Percentiles rank a stretch among this genome's conserved stretches.
Evolutionary conservation across 1,284 basidiomycete genomes (phyloP).

Genomic region (Trametes sp.): DNA sequence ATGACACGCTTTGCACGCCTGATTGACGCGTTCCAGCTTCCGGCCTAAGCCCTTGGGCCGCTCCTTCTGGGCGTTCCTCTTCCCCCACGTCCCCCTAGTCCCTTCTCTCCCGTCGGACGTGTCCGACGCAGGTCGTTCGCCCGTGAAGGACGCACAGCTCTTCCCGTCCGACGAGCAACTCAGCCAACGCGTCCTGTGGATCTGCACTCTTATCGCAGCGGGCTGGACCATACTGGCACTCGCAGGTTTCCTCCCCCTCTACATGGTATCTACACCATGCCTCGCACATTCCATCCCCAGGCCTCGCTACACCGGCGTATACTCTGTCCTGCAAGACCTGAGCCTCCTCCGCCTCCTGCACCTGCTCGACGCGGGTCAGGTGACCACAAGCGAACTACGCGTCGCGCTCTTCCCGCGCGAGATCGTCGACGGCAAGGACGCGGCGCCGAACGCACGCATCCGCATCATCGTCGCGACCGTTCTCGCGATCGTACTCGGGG

Average conservation of each 20-base stretch:
- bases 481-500: slow-evolving; percentile 62
- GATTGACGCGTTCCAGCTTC: slow-evolving; percentile 49
- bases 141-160: slow-evolving; percentile 55
- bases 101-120: slow-evolving; percentile 64
- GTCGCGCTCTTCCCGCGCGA: slow-evolving; percentile 33
- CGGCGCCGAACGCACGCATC: slow-evolving; percentile 56
- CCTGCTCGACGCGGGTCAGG: slow-evolving; percentile 59
- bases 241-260: slow-evolving; percentile 72
- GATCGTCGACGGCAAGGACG: slow-evolving; percentile 46
- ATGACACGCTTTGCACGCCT: neutral
- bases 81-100: slow-evolving; percentile 71
- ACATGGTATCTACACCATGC: slow-evolving; percentile 74
- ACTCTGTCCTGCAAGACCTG: slow-evolving; percentile 76
- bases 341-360: slow-evolving; percentile 75
- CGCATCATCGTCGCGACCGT: slow-evolving; percentile 74
- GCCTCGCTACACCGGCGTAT: slow-evolving; percentile 61
- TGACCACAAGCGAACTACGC: slow-evolving; percentile 39
- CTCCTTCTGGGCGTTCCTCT: slow-evolving; percentile 70
- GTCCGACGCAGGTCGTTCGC: slow-evolving; percentile 59
- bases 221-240: slow-evolving; percentile 74
- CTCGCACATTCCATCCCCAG: slow-evolving; percentile 57
- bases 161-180: slow-evolving; percentile 80
- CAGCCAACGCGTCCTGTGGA: slow-evolving; percentile 70
- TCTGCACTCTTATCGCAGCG: slow-evolving; percentile 66
- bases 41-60: slow-evolving; percentile 68